These are phyloP conservation scores for Claviceps capensis DNA, from an alignment of 2,329 filamentous ascomycete genomes.

Conservation along the genomic window DNA sequence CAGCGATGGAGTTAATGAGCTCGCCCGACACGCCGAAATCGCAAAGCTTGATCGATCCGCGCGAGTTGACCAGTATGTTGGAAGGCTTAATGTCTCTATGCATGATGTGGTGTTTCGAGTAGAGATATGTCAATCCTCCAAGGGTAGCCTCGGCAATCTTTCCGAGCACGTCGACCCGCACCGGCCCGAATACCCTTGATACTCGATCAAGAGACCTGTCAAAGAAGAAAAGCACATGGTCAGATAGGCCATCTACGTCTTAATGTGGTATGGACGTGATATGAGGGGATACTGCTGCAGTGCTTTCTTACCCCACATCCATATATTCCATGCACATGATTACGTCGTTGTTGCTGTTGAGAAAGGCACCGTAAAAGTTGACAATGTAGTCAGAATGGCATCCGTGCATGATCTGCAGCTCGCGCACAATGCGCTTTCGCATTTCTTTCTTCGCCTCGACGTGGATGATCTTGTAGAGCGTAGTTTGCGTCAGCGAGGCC, in stretches of 20 bases:
- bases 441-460: slow-evolving; percentile 97
- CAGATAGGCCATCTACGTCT: not conserved
- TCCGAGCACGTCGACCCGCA: slow-evolving; percentile 89
- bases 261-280: not conserved
- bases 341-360: slow-evolving; percentile 93
- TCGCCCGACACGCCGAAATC: slow-evolving; percentile 99
- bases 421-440: slow-evolving; percentile 89
- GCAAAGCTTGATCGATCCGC: slow-evolving; percentile 89
- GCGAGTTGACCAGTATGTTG: slow-evolving; percentile 91
- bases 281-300: slow-evolving; percentile 8
- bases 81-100: slow-evolving; percentile 98
- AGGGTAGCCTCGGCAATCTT: slow-evolving; percentile 96
- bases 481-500: slow-evolving; percentile 6
- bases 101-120: slow-evolving; percentile 94
- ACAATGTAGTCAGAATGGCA: slow-evolving; percentile 97
- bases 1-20: slow-evolving; percentile 92
- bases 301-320: slow-evolving; percentile 73
- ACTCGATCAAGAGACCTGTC: slow-evolving; percentile 79
- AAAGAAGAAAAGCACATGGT: not conserved
- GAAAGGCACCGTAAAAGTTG: slow-evolving; percentile 92
- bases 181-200: slow-evolving; percentile 85
- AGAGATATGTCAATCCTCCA: slow-evolving; percentile 87
- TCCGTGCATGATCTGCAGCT: slow-evolving; percentile 96
- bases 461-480: slow-evolving; percentile 63
- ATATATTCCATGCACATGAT: slow-evolving; percentile 99